Evolutionary conservation across 2,329 filamentous ascomycete species (phyloP), one percentile per base, ranked within the genome.

Genomic region (Chrysoporthe puriensis): DNA sequence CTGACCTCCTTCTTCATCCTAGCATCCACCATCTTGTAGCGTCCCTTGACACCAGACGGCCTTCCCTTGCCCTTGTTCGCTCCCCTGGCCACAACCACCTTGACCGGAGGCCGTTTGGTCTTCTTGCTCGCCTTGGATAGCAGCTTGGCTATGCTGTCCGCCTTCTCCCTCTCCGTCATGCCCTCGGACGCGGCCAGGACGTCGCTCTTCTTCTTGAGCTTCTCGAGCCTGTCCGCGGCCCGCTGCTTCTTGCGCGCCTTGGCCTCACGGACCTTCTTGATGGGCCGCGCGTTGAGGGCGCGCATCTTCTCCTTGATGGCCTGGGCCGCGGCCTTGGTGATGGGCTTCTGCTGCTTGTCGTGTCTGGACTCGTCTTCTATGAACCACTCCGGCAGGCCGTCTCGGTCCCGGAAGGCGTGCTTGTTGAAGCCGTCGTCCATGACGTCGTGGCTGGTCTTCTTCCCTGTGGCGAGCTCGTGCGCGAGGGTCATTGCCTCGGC

Each of bases 221-320:
- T 97, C 86, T 99, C 96, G 42, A 99, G 81, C 67, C 88, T 87
- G 80, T 96, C 92, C 0, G 93, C 95, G 9, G 94, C 90, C 86
- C 96, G 96, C 80, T 97, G 91, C 83, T 97, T 98, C 89, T 99
- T 99, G 69, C 96, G 87, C 46, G 94, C 95, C 81, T 96, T 94
- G 34, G 96, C 96, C 81, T 99, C 96, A 73, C 92, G 91, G 43
- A 99, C 96, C 84, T 99, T 99, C 86, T 99, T 99, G 87, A 98
- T 98, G 0, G 96, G 96, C 43, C 96, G 89, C 8, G 95, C 96
- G 77, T 99, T 98, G 74, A 97, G 87, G 0, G 96, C 94, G 43
- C 95, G 91, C 76, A 92, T 78, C 81, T 99, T 99, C 76, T 97
- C 95, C 79, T 96, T 94, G 83, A 99, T 97, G 2, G 96, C 96